These are phyloP conservation scores for Choiromyces venosus DNA, from an alignment of 495 filamentous ascomycete species.

Conservation along the genomic window DNA sequence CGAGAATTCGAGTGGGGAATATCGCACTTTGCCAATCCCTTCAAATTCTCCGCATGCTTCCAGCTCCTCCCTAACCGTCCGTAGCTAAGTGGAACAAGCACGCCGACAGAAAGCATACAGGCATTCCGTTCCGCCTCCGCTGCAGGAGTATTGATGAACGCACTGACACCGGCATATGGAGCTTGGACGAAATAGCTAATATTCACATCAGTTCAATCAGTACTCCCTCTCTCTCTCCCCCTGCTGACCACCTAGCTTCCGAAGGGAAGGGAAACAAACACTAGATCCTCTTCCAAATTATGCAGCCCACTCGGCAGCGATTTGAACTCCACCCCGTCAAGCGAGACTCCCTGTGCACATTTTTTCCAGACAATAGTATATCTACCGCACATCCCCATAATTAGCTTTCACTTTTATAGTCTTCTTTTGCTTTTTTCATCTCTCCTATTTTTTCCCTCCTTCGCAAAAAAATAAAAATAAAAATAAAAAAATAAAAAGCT, in stretches of 20 bases:
- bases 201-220: not conserved
- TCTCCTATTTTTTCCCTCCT: not conserved
- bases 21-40: conserved; percentile 63
- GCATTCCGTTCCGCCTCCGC: conserved; percentile 74
- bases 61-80: conserved; percentile 83
- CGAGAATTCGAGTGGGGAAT: conserved; percentile 19
- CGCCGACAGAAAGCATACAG: conserved; percentile 83
- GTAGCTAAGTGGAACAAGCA: conserved; percentile 77
- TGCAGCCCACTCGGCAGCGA: conserved; percentile 88
- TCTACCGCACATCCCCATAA: conserved; percentile 44
- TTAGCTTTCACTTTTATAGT: conserved; percentile 3
- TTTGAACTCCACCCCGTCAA: conserved; percentile 93
- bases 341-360: conserved; percentile 64
- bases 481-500: too few relatives aligned
- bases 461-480: too few relatives aligned
- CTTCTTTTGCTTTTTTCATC: not conserved
- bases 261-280: conserved; percentile 49
- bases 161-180: conserved; percentile 79
- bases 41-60: conserved; percentile 73
- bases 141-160: conserved; percentile 80
- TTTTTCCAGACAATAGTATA: conserved; percentile 84
- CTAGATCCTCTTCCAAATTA: conserved; percentile 77
- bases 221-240: not conserved
- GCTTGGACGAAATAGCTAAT: conserved; percentile 77
- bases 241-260: not conserved